Evolutionary conservation across 495 filamentous ascomycete genomes (phyloP), one percentile per base, ranked within the genome.

Genomic region (Cercophora sp.): DNA sequence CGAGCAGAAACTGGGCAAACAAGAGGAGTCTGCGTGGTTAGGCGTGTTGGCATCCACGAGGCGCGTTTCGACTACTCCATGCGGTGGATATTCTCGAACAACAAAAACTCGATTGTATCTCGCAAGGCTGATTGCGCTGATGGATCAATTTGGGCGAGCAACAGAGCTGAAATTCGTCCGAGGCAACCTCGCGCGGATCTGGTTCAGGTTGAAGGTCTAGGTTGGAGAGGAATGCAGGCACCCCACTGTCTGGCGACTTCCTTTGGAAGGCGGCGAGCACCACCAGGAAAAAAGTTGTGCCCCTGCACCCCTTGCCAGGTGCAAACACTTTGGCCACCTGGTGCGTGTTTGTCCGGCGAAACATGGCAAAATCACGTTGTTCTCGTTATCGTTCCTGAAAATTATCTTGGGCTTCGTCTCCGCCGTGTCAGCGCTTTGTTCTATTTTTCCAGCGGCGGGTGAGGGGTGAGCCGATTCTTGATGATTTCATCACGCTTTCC

Each of bases 401-500:
- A 10, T 13, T 29, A 5, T 5, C 13, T 45, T 5, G 4, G 25
- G 26, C n/a, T 24, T 23, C 36, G 15, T n/a, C n/a, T n/a, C n/a
- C n/a, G 37, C 15, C 4, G 26, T 46, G 43, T 31, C 43, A 46
- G 43, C 43, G 11, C 19, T 32, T 22, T 32, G 46, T 19, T 11
- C 24, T 52, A 46, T 48, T 48, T 36, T 46, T 41, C 25, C 26
- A 16, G 32, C 29, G 22, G 23, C 13, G 16, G 9, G 23, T 10
- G 8, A 24, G 9, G 23, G 13, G 57, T 56, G 52, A 61, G 57
- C 53, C 53, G 49, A 58, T 61, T 58, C 51, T 59, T 65, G 55
- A 68, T 68, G 66, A 61, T 58, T 5, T 42, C 43, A 48, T 44
- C 59, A 62, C 63, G 54, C 46, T 37, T 54, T 52, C 27, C 51